phyloP scores from a whole-genome alignment of 139 green algal species.

The Chlamydomonas applanata region DNA sequence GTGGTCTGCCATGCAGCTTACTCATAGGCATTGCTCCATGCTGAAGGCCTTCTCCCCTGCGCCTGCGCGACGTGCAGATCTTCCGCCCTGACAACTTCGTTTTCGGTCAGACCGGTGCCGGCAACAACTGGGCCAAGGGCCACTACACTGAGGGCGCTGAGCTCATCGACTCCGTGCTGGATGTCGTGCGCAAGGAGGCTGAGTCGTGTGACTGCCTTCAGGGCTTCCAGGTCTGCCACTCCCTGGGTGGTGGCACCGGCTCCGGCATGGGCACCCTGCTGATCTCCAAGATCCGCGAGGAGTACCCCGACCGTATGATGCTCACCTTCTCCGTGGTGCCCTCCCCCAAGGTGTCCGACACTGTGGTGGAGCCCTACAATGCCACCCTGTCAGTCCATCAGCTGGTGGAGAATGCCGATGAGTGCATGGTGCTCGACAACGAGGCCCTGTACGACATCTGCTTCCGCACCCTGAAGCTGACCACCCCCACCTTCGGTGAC shows the following conservation, averaged over 20 bases:
- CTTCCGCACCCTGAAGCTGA: constrained; percentile 96
- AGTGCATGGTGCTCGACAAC: constrained; percentile 98
- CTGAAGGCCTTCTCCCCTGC: too few relatives aligned
- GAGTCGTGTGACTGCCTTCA: constrained; percentile 98
- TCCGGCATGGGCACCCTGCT: constrained; percentile 98
- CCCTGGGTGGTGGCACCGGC: constrained; percentile 93
- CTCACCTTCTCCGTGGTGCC: constrained; percentile 98
- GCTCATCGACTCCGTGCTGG: constrained; percentile 96
- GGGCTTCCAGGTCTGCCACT: constrained; percentile 97
- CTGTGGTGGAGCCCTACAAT: constrained; percentile 99
- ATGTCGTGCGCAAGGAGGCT: constrained; percentile 97
- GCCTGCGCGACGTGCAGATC: constrained; percentile 76
- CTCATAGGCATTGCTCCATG: too few relatives aligned
- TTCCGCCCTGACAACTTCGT: constrained; percentile 91
- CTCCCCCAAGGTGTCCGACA: constrained; percentile 99
- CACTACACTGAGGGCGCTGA: constrained; percentile 99
- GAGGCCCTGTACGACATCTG: constrained; percentile 95
- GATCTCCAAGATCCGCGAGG: constrained; percentile 97
- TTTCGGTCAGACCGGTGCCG: constrained; percentile 89
- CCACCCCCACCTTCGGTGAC: constrained; percentile 92
- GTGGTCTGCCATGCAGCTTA: too few relatives aligned
- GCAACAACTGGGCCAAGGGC: constrained; percentile 99
- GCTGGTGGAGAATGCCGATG: constrained; percentile 99
- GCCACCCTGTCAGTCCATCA: constrained; percentile 99
- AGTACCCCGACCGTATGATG: constrained; percentile 99